Evolutionary conservation across 441 rosid species (phyloP).

Genomic region (Pelargonium cotyledonis): DNA sequence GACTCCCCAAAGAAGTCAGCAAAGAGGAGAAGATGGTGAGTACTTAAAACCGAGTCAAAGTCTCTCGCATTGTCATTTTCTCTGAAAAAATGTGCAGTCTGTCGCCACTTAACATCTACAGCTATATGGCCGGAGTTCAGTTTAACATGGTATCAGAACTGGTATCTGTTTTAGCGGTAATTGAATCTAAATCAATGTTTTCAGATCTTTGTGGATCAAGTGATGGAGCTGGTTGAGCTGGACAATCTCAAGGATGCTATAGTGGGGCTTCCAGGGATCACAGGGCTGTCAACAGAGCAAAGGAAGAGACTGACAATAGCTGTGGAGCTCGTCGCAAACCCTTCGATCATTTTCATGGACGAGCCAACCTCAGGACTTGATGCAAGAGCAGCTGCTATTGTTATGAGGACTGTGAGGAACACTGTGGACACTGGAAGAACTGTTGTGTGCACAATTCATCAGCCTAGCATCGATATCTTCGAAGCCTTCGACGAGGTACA

Average conservation of each 20-base stretch:
- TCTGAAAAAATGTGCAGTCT: background rate
- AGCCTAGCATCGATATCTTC: slow-evolving; percentile 4
- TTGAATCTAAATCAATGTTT: background rate
- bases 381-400: too few species aligned
- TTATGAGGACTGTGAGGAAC: too few species aligned
- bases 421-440: too few species aligned
- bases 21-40: background rate
- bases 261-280: background rate
- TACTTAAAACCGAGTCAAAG: background rate
- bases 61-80: background rate
- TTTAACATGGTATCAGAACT: too few species aligned
- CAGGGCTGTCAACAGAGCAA: background rate
- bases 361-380: too few species aligned
- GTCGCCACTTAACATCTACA: too few species aligned
- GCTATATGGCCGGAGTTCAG: too few species aligned
- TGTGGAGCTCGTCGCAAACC: background rate
- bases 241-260: background rate
- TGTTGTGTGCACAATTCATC: too few species aligned
- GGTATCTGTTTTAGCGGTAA: too few species aligned
- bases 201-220: background rate
- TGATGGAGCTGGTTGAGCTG: background rate
- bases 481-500: slow-evolving; percentile 5
- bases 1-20: background rate
- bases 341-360: too few species aligned
- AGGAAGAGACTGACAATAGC: slow-evolving; percentile 1